Conservation (phyloP, 202 grass and related monocot species). For the Brachypodium distachyon region DNA sequence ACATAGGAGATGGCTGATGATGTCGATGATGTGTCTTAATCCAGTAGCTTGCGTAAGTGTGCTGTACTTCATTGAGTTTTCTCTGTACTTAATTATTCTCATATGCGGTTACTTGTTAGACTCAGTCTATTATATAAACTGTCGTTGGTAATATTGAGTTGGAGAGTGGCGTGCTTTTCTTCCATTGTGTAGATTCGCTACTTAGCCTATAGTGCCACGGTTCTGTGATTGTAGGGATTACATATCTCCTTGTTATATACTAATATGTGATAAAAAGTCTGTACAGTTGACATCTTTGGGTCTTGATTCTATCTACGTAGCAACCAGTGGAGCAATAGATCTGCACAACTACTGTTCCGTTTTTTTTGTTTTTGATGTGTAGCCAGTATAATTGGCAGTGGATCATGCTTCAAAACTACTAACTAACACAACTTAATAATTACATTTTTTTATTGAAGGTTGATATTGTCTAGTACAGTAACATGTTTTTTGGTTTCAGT, state of each 20-base stretch:
- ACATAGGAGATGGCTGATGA: conserved; percentile 66
- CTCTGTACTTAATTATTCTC: background rate
- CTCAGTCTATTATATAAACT: background rate
- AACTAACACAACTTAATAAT: background rate
- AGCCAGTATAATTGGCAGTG: background rate
- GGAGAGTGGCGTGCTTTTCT: background rate
- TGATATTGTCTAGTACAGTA: background rate
- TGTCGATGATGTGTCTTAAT: conserved; percentile 84
- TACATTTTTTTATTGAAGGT: background rate
- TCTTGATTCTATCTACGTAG: background rate
- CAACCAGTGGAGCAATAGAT: background rate
- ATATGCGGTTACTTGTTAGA: background rate
- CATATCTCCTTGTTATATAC: background rate
- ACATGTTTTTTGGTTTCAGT: conserved; percentile 37
- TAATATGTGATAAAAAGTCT: no score
- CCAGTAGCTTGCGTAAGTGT: conserved; percentile 69
- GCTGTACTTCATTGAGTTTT: background rate
- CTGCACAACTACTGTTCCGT: background rate
- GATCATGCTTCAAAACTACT: background rate
- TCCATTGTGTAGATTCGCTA: background rate
- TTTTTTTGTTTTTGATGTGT: no score
- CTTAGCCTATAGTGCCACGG: background rate
- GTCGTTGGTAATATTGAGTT: background rate
- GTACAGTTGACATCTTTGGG: background rate
- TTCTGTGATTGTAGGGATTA: background rate